Evolutionary conservation across 768 basidiomycete genomes (phyloP), one percentile per base, ranked within the genome.

Genomic region (Boletales sp.): DNA sequence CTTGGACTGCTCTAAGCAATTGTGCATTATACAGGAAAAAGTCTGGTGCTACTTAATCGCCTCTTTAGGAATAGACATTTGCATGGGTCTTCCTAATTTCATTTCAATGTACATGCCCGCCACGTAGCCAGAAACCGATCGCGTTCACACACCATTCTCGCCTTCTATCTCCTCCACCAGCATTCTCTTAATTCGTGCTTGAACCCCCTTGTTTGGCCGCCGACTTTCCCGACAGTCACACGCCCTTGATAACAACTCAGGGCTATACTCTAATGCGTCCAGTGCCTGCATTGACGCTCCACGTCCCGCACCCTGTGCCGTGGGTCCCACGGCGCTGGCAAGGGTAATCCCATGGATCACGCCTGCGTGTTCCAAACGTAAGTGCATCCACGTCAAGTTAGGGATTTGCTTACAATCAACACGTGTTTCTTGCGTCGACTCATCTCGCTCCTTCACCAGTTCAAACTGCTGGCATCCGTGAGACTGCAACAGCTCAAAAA

Each of bases 401-500:
- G 43, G 30, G 34, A 41, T 9, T 35, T 5, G 19, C 78, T 59
- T 56, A 86, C 86, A 80, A 42, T 81, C 72, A 62, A 81, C 85
- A 19, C 65, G 69, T 51, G 74, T 72, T 51, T 66, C 59, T 41
- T 62, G 66, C 38, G 59, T 65, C 40, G 49, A 54, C 27, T 67
- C 65, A 42, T 58, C 59, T 55, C 73, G 72, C 47, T 80, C 79
- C 57, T 82, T 87, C 40, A 72, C 61, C 40, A 87, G 74, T 50
- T 78, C 72, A 50, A 89, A 85, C 48, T 76, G 69, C 44, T 82
- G 83, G 58, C 90, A 90, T 38, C 84, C 83, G 56, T 84, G 78
- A 27, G 80, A 77, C 60, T 90, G 86, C 45, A 90, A 71, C 24
- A 88, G 63, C 59, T 91, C 88, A 46, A 84, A 83, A 12, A 92